These are phyloP conservation scores for Elasticomyces elasticus DNA, from an alignment of 495 filamentous ascomycete species.

Conservation along the genomic window DNA sequence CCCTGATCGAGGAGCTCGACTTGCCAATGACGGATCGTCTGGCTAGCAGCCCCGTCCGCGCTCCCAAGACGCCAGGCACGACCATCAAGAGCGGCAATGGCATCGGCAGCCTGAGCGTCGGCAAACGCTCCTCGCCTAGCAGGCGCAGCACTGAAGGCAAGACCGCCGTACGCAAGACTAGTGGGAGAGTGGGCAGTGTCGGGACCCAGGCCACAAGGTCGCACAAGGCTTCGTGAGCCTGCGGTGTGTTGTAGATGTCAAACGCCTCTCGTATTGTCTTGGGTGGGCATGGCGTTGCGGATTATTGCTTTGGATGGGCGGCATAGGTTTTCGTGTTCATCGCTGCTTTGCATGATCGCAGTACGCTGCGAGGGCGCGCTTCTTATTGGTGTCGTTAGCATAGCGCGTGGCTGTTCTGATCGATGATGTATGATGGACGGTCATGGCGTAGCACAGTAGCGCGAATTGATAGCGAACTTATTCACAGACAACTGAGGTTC, in stretches of 20 bases:
- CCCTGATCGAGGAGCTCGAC: constrained; percentile 12
- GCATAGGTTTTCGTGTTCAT: not conserved
- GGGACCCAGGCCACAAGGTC: constrained; percentile 30
- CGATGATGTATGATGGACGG: constrained; percentile 1
- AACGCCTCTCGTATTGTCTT: not conserved
- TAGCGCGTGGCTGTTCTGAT: not conserved
- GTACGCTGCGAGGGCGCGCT: not conserved
- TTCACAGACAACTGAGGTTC: not conserved
- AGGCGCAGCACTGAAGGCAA: constrained; percentile 48
- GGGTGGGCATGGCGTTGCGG: not conserved
- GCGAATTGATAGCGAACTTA: not conserved
- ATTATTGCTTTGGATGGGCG: not conserved
- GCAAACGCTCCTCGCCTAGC: constrained; percentile 62
- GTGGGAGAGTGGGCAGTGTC: constrained; percentile 80
- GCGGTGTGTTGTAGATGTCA: constrained; percentile 56
- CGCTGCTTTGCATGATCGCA: not conserved
- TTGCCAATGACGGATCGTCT: constrained; percentile 37
- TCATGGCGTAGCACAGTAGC: not conserved
- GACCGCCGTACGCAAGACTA: constrained; percentile 76
- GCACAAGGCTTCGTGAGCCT: constrained; percentile 14
- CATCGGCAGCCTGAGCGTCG: constrained; percentile 54
- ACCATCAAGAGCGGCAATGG: constrained; percentile 49
- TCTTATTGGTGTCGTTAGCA: not conserved
- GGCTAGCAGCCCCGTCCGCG: constrained; percentile 35
- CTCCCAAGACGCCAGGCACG: constrained; percentile 56